Conservation (phyloP, 1,284 basidiomycete species). For the Ceratobasidium sp. region DNA sequence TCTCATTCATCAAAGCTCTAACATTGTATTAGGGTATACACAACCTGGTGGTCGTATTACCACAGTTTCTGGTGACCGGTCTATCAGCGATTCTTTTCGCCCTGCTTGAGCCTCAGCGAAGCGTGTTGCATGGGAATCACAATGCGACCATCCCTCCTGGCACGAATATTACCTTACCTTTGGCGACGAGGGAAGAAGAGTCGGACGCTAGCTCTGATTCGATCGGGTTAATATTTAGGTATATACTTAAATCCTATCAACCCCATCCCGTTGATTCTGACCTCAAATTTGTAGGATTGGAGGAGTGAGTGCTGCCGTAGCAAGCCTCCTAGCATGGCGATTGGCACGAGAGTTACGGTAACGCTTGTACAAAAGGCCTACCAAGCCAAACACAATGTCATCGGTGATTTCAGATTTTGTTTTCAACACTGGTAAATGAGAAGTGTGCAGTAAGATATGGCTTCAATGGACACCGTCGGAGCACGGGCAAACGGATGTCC, state of each 20-base stretch:
- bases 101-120: slow-evolving; percentile 67
- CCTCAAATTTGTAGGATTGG: slow-evolving; percentile 73
- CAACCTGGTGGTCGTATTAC: slow-evolving; percentile 85
- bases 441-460: slow-evolving; percentile 5
- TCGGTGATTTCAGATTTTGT: not conserved
- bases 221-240: slow-evolving; percentile 83
- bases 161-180: slow-evolving; percentile 33
- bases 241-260: no score
- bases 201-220: slow-evolving; percentile 63
- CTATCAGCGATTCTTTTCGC: slow-evolving; percentile 63
- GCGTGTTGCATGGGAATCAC: slow-evolving; percentile 55
- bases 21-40: slow-evolving; percentile 76
- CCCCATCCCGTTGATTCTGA: no score
- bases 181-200: slow-evolving; percentile 42
- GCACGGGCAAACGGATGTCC: slow-evolving; percentile 12
- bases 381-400: not conserved
- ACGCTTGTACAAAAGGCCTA: not conserved
- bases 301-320: slow-evolving; percentile 74
- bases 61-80: slow-evolving; percentile 63
- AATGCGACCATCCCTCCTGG: slow-evolving; percentile 45
- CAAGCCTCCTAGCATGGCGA: slow-evolving; percentile 74
- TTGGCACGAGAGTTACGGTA: slow-evolving; percentile 58
- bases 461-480: slow-evolving; percentile 3
- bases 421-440: not conserved
- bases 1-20: slow-evolving; percentile 33